Percentiles rank a stretch among this genome's conserved stretches.
These are phyloP conservation scores for Chrysochromulina tobinii DNA, from an alignment of 78 protist genomes.

Conservation along the genomic window DNA sequence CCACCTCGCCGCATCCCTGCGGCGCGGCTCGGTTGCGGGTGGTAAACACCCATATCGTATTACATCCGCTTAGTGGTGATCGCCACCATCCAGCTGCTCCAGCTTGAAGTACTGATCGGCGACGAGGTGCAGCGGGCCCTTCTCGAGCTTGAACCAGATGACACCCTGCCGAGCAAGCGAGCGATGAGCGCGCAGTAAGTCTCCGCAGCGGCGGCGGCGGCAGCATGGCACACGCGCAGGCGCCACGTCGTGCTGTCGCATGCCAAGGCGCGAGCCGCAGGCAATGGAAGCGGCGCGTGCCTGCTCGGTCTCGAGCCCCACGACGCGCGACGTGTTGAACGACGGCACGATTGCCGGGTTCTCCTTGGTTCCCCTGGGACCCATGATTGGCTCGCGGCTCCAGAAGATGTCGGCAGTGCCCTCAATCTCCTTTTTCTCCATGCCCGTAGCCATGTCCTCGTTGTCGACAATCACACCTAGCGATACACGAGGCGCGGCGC, in stretches of 20 bases:
- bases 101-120: conserved; percentile 20
- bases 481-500: no score
- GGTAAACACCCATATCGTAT: no score
- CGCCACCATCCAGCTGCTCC: background rate
- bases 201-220: no score
- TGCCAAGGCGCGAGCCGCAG: no score
- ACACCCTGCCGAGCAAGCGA: background rate
- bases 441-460: background rate
- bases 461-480: background rate
- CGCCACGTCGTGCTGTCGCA: no score
- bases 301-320: conserved; percentile 1
- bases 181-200: no score
- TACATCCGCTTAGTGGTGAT: background rate
- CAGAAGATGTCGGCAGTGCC: conserved; percentile 7
- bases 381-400: conserved; percentile 30
- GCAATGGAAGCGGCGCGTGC: background rate
- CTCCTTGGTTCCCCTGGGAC: background rate
- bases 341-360: conserved; percentile 18
- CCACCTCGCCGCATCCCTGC: no score
- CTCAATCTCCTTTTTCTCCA: background rate
- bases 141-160: background rate
- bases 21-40: no score
- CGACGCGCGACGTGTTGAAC: conserved; percentile 15
- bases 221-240: no score
- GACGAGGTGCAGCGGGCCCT: background rate